These are phyloP conservation scores for Ochetophila trinervis DNA, from an alignment of 306 rosid species.

Conservation along the genomic window DNA sequence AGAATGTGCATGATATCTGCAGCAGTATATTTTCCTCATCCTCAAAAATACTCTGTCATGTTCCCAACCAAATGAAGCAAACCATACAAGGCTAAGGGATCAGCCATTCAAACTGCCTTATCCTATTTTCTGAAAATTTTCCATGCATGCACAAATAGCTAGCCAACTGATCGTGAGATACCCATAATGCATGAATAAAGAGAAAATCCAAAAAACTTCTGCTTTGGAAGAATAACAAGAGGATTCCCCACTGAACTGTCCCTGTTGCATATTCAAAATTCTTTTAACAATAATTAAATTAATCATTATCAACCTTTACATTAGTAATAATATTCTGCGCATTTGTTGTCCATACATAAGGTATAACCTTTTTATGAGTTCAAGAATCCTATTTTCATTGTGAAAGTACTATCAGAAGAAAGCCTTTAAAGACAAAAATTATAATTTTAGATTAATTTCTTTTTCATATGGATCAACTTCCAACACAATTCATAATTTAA, in stretches of 20 bases:
- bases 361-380: background rate
- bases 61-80: background rate
- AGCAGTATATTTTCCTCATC: background rate
- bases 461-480: too few species aligned
- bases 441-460: too few species aligned
- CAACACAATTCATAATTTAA: too few species aligned
- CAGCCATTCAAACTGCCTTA: background rate
- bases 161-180: background rate
- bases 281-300: background rate
- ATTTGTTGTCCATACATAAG: background rate
- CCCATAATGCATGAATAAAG: background rate
- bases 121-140: too few species aligned
- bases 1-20: background rate
- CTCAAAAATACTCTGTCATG: background rate
- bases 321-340: background rate
- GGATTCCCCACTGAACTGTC: background rate
- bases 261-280: conserved; percentile 1
- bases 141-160: too few species aligned
- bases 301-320: background rate
- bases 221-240: background rate
- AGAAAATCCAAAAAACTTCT: too few species aligned
- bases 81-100: background rate
- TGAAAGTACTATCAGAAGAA: too few species aligned
- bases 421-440: too few species aligned
- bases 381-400: too few species aligned